Evolutionary conservation across 225 moss, liverwort and hornwort species (phyloP).

Genomic region (Climacium dendroides): DNA sequence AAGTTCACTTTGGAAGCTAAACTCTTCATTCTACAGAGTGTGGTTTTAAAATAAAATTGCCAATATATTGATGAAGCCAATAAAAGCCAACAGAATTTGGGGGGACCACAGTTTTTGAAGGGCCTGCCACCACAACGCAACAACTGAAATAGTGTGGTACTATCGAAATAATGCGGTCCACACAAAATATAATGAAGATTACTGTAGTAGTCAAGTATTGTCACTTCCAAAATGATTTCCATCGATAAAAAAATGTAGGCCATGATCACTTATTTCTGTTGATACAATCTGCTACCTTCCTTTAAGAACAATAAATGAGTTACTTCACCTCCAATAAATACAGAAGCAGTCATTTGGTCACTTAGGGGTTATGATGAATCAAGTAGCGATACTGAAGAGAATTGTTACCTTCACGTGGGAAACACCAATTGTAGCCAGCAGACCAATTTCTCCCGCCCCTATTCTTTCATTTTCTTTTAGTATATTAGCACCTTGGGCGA

Average conservation of each 20-base stretch:
- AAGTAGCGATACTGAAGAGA: background rate
- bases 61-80: background rate
- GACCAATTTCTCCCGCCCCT: slow-evolving; percentile 71
- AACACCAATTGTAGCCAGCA: slow-evolving; percentile 73
- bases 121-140: background rate
- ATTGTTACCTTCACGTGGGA: slow-evolving; percentile 60
- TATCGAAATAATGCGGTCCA: background rate
- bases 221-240: background rate
- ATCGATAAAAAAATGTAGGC: background rate
- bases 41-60: background rate
- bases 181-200: background rate
- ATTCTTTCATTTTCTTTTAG: slow-evolving; percentile 59
- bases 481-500: slow-evolving; percentile 48
- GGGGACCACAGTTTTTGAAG: background rate
- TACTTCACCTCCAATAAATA: background rate
- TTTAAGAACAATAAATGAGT: background rate
- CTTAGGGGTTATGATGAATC: background rate
- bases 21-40: background rate
- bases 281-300: too few species aligned
- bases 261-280: background rate
- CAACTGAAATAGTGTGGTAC: background rate
- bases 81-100: background rate
- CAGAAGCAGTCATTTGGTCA: background rate
- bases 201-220: background rate
- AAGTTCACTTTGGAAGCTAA: background rate